Evolutionary conservation across 2,329 filamentous ascomycete species (phyloP), one percentile per base, ranked within the genome.

Genomic region (Exophiala alcalophila): DNA sequence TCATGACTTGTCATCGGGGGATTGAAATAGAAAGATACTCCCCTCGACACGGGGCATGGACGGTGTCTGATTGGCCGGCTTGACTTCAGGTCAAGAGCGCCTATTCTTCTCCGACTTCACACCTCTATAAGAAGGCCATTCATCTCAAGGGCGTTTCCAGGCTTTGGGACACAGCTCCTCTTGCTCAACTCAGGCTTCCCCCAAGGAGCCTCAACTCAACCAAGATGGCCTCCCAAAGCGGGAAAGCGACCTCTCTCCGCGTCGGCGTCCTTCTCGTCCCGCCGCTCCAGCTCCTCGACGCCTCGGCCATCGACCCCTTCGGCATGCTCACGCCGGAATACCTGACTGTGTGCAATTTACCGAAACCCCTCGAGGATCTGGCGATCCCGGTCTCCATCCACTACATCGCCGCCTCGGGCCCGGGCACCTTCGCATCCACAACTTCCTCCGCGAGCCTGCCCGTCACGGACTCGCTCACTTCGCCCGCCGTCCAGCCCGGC

Each of bases 231-330:
- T 19, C 25, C 5, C 11, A 8, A 9, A 29, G 21, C 7, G 8
- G 26, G 4, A 32, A 41, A 18, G 26, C 37, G 19, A 41, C 36
- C 12, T 39, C 47, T 4, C 39, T 66, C 37, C 58, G 51, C 45
- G 54, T 63, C 40, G 65, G 65, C 34, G 59, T 68, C 28, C 61
- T 69, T 20, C 47, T 69, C 10, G 52, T 60, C 20, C 53, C 57
- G 7, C 51, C 55, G 1, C 57, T 66, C 28, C 65, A 69, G 53
- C 60, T 68, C 38, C 58, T 69, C 23, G 65, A 69, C 45, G 47
- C 67, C 26, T 56, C 61, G 9, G 54, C 60, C 12, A 53, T 68
- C 7, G 65, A 69, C 43, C 57, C 66, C 28, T 59, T 69, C 36
- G 57, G 56, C 43, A 69, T 69, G 63, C 43, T 60, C 11, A 57